phyloP scores from a whole-genome alignment of 1,139 yeast species.

The Yamadazyma trypodendri region DNA sequence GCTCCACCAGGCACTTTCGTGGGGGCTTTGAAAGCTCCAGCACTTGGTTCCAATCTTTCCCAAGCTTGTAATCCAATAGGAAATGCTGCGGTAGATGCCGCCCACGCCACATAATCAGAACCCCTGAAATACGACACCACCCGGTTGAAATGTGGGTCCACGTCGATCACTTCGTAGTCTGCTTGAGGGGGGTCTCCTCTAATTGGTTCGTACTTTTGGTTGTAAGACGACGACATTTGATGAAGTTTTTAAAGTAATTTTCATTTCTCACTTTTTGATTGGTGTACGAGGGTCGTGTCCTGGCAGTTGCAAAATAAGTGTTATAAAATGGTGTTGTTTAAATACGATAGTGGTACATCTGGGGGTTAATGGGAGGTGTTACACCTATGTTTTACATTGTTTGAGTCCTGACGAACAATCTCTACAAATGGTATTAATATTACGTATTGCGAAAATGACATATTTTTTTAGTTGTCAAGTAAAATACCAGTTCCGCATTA shows the following conservation, averaged over 20 bases:
- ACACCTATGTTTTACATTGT: too few relatives aligned
- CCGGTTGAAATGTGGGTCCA: conserved; percentile 73
- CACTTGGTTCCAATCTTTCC: conserved; percentile 63
- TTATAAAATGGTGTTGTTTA: too few relatives aligned
- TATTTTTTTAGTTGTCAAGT: neutral
- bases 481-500: too few relatives aligned
- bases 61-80: conserved; percentile 62
- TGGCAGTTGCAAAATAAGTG: neutral
- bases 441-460: conserved; percentile 1
- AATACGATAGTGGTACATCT: too few relatives aligned
- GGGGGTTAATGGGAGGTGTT: neutral
- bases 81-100: conserved; percentile 59
- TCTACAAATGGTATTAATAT: too few relatives aligned
- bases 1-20: conserved; percentile 54
- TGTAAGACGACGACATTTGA: conserved; percentile 36
- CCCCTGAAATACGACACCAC: conserved; percentile 74
- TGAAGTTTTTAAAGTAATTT: conserved; percentile 14
- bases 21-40: conserved; percentile 58
- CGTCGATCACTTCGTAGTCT: conserved; percentile 62
- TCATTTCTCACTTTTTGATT: conserved; percentile 31
- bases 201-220: conserved; percentile 40
- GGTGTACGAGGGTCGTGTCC: conserved; percentile 18
- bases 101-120: conserved; percentile 67
- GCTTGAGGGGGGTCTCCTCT: conserved; percentile 45
- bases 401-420: too few relatives aligned